Conservation (phyloP, 176 grass and related monocot genomes). For the Ensete glaucum region DNA sequence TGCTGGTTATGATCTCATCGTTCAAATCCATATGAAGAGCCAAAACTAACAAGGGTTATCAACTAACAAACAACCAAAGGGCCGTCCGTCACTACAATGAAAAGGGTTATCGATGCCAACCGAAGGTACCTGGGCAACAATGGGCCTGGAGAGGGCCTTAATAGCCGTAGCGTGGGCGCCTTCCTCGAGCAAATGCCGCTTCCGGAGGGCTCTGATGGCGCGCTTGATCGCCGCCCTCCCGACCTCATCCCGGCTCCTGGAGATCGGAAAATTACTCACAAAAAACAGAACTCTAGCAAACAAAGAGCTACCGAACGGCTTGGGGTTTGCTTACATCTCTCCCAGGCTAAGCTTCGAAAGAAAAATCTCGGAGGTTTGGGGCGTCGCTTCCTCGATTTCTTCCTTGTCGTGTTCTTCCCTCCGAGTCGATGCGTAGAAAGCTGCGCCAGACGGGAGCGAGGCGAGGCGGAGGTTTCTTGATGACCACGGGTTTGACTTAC, state of each 20-base stretch:
- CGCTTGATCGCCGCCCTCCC: constrained; percentile 48
- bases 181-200: constrained; percentile 58
- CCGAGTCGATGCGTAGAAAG: background rate
- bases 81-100: no score
- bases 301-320: background rate
- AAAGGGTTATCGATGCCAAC: background rate
- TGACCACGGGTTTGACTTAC: background rate
- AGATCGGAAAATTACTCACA: background rate
- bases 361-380: background rate
- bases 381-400: background rate
- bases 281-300: background rate
- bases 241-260: constrained; percentile 57
- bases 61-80: no score
- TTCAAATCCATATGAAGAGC: no score
- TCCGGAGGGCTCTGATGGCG: constrained; percentile 38
- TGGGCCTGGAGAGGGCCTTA: constrained; percentile 57
- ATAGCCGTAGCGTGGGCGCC: constrained; percentile 66
- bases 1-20: no score
- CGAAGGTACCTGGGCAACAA: constrained; percentile 47
- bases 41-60: no score
- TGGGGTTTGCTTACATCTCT: background rate
- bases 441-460: background rate
- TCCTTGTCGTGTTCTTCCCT: background rate
- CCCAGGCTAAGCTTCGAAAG: background rate
- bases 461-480: background rate